Percentiles rank a stretch among this genome's conserved stretches.
phyloP scores from a whole-genome alignment of 148 eudicot species.

The Cornus suecica region DNA sequence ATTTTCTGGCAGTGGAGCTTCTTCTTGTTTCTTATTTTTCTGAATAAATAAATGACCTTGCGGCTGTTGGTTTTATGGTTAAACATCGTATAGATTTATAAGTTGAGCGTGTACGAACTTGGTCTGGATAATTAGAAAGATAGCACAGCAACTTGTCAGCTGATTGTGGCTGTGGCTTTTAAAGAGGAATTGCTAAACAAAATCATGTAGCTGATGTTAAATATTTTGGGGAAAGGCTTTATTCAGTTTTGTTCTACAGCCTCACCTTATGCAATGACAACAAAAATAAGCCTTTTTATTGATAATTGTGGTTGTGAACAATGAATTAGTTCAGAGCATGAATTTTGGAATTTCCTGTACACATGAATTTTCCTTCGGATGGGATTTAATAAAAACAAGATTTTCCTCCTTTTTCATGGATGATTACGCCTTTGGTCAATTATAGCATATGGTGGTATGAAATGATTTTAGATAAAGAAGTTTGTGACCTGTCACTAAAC shows the following conservation, averaged over 20 bases:
- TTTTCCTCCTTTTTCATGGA: background rate
- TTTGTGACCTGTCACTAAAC: background rate
- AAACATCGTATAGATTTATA: no score
- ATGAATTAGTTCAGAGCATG: conserved; percentile 5
- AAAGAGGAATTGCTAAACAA: no score
- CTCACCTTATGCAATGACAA: background rate
- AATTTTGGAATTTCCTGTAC: background rate
- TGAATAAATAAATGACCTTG: background rate
- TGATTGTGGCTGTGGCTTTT: no score
- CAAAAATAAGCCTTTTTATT: background rate
- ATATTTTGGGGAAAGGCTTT: no score
- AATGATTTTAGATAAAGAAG: background rate
- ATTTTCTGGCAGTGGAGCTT: background rate
- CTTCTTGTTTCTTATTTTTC: background rate
- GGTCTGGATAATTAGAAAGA: no score
- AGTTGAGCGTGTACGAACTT: no score
- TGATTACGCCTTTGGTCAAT: background rate
- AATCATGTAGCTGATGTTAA: no score
- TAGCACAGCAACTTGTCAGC: no score
- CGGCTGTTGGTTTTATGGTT: background rate
- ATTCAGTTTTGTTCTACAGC: no score
- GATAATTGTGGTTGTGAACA: background rate
- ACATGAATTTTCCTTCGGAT: background rate
- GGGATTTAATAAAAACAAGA: background rate
- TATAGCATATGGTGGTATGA: background rate